A percentile compares a stretch with the other conserved stretches of the same genome.
These are phyloP conservation scores for Pseudotulostoma volvatum DNA, from an alignment of 495 filamentous ascomycete species.

Conservation along the genomic window DNA sequence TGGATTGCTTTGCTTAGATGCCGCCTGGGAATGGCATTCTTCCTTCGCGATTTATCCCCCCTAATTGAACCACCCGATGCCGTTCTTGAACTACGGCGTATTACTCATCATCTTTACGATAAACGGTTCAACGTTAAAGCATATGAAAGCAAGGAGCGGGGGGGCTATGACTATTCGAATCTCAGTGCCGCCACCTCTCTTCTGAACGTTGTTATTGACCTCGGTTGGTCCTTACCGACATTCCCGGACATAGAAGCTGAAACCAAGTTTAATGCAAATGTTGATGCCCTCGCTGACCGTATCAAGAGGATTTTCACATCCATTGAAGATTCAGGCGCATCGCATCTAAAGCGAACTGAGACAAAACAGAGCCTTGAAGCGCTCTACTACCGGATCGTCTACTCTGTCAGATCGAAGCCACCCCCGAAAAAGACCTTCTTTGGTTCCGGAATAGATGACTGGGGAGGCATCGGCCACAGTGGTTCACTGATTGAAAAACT, in stretches of 20 bases:
- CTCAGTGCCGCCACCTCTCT: constrained; percentile 47
- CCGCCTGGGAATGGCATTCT: constrained; percentile 56
- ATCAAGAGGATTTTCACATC: constrained; percentile 50
- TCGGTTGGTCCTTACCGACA: constrained; percentile 26
- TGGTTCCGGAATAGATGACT: constrained; percentile 15
- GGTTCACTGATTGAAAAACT: constrained; percentile 27
- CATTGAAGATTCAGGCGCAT: constrained; percentile 61
- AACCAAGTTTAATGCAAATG: constrained; percentile 43
- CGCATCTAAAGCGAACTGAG: constrained; percentile 52
- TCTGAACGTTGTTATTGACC: constrained; percentile 59
- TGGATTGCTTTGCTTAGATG: constrained; percentile 46
- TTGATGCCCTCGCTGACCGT: constrained; percentile 47
- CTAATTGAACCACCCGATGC: constrained; percentile 26
- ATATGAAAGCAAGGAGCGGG: constrained; percentile 12
- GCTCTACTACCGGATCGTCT: constrained; percentile 51
- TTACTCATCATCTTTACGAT: constrained; percentile 36
- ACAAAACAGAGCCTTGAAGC: constrained; percentile 57
- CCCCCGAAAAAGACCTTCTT: constrained; percentile 43
- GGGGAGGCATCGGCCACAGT: constrained; percentile 1
- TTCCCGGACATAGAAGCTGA: constrained; percentile 22
- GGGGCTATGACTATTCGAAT: constrained; percentile 47
- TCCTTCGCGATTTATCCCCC: constrained; percentile 37
- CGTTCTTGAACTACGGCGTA: constrained; percentile 32
- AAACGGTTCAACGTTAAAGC: constrained; percentile 30
- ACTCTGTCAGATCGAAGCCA: constrained; percentile 50